phyloP scores from a whole-genome alignment of 2,329 filamentous ascomycete species.

The Fusarium caatingaense region DNA sequence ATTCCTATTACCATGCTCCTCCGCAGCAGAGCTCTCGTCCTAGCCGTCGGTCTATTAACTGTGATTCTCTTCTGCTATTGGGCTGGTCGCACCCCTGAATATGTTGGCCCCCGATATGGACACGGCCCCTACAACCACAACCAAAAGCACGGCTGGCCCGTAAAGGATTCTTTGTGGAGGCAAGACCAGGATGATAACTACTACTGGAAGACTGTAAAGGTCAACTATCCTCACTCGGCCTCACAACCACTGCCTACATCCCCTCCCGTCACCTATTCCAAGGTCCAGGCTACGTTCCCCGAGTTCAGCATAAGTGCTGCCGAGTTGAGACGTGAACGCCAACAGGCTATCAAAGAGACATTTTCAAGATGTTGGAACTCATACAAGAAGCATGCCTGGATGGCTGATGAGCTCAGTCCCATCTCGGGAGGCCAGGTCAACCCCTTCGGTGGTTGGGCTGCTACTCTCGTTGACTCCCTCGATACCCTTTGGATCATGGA shows the following conservation, averaged over 20 bases:
- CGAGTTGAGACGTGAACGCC: constrained; percentile 50
- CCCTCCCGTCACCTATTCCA: constrained; percentile 47
- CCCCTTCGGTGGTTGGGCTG: constrained; percentile 74
- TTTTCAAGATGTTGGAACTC: constrained; percentile 62
- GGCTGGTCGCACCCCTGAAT: constrained; percentile 30
- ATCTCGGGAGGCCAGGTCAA: constrained; percentile 63
- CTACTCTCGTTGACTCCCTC: constrained; percentile 73
- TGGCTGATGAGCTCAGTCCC: constrained; percentile 71
- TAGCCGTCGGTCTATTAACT: constrained; percentile 35
- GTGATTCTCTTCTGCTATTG: constrained; percentile 40
- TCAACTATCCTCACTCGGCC: constrained; percentile 45
- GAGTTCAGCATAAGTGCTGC: constrained; percentile 43
- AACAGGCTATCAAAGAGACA: constrained; percentile 55
- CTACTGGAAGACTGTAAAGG: constrained; percentile 45
- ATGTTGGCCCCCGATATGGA: constrained; percentile 30
- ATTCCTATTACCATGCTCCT: constrained; percentile 34
- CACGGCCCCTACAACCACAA: constrained; percentile 38
- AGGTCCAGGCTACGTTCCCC: constrained; percentile 49
- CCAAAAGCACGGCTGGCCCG: constrained; percentile 37
- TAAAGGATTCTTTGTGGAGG: constrained; percentile 41
- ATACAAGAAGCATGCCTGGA: constrained; percentile 73
- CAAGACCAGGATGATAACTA: constrained; percentile 43
- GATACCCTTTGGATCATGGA: constrained; percentile 82
- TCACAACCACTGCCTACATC: constrained; percentile 49
- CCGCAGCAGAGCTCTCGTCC: constrained; percentile 39